Evolutionary conservation across 2,329 filamentous ascomycete genomes (phyloP), one percentile per base, ranked within the genome.

Genomic region (Bisporella sp.): DNA sequence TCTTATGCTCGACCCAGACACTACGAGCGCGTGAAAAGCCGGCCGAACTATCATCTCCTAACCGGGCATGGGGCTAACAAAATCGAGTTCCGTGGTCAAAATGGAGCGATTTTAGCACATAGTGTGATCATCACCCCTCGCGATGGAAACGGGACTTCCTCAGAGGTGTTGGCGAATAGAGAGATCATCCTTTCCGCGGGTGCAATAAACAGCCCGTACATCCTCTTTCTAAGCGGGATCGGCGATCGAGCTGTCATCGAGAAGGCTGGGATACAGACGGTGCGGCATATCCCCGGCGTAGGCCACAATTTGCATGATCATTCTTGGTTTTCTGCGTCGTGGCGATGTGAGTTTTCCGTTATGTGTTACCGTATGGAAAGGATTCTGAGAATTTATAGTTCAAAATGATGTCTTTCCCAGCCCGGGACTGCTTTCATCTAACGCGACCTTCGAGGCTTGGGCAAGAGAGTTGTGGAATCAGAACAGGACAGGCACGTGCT

Each of bases 41-140:
- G 71, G 8, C 53, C 61, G 8, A 81, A 82, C 47, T 71, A 84
- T 4, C 76, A 83, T 50, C 69, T 84, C 3, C 66, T 84, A 0
- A 69, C 74, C 0, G 71, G 81, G 55, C 72, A 73, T 4, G 73
- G 74, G 42, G 79, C 84, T 0, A 66, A 71, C 3, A 73, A 72
- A 4, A 69, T 83, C 0, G 45, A 81, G 3, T 57, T 57, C 43
- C 40, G 49, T 9, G 9, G 9, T 5, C 32, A 40, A 2, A 48
- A 31, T 6, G 31, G 29, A 5, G 44, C 49, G 11, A 31, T 35
- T n/a, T 28, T 54, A 37, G 37, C 50, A 41, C 42, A 52, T 3
- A 21, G 21, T 21, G 21, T 21, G 21, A 21, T 21, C 21, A 41
- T 49, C 47, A 32, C 37, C 41, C 5, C 47, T 35, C n/a, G 49